Conservation (phyloP, 2,329 filamentous ascomycete genomes). For the Tricladium varicosporioides region DNA sequence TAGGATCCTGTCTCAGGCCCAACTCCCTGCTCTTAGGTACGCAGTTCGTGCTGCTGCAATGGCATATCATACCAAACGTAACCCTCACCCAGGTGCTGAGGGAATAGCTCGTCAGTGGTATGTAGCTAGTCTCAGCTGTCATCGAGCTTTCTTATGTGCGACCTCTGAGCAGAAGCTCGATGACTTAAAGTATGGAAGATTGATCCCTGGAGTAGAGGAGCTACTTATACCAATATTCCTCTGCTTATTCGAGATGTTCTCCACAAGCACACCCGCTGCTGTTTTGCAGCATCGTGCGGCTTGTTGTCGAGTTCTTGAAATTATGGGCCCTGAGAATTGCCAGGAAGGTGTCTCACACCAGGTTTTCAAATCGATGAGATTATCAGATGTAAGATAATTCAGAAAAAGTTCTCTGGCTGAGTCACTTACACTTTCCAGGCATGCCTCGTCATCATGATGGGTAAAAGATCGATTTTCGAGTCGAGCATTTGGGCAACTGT, state of each 20-base stretch:
- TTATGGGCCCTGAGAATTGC: conserved; percentile 1
- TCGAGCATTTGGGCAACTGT: neutral
- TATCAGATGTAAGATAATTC: conserved; percentile 1
- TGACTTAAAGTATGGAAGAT: neutral
- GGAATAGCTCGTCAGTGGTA: neutral
- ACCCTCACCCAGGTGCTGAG: neutral
- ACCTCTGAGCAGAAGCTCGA: neutral
- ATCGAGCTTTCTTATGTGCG: neutral
- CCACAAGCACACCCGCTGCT: neutral
- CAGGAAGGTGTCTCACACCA: conserved; percentile 2
- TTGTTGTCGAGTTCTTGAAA: neutral
- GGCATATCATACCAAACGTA: neutral
- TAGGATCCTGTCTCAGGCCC: neutral
- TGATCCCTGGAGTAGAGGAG: conserved; percentile 1
- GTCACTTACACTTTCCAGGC: neutral
- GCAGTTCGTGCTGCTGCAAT: neutral
- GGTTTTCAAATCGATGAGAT: neutral
- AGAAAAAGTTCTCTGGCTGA: neutral
- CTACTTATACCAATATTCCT: conserved; percentile 3
- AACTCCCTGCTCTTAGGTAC: neutral
- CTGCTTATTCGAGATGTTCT: conserved; percentile 4
- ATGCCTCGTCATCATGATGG: conserved; percentile 1
- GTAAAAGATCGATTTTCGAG: neutral
- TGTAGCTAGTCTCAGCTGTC: neutral
- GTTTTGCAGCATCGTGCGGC: conserved; percentile 4